Conservation (phyloP, 2,329 filamentous ascomycete species). For the Penicillium polonicum region DNA sequence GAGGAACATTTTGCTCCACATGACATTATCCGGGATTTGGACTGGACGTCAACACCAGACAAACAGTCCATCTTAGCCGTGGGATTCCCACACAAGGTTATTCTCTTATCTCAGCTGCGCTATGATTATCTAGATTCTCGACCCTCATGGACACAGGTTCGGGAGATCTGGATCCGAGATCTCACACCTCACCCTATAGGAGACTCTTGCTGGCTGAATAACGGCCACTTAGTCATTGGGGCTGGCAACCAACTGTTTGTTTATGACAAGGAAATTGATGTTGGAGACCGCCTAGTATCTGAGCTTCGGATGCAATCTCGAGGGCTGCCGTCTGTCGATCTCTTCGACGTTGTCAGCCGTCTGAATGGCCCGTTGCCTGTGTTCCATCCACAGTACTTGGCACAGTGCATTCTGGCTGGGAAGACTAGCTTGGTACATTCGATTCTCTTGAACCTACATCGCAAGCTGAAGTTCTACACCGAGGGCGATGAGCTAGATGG, state of each 20-base stretch:
- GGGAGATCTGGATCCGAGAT: conserved; percentile 77
- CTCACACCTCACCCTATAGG: conserved; percentile 87
- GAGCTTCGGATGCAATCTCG: conserved; percentile 52
- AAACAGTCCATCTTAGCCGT: conserved; percentile 85
- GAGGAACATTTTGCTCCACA: conserved; percentile 70
- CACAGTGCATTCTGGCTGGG: conserved; percentile 80
- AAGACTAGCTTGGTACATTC: conserved; percentile 70
- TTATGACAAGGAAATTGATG: conserved; percentile 71
- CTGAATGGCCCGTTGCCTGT: conserved; percentile 85
- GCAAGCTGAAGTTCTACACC: conserved; percentile 76
- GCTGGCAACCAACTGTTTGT: conserved; percentile 90
- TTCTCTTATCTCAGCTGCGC: conserved; percentile 80
- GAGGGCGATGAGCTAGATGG: conserved; percentile 78
- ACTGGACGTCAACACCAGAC: conserved; percentile 92
- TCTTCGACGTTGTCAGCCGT: conserved; percentile 78
- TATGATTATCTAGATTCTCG: conserved; percentile 88
- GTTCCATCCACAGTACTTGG: conserved; percentile 88
- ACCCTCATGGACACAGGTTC: conserved; percentile 83
- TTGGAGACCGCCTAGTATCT: conserved; percentile 60
- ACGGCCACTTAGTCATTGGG: conserved; percentile 81
- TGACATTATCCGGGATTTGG: conserved; percentile 78
- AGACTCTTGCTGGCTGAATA: conserved; percentile 86
- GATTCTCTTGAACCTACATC: conserved; percentile 70
- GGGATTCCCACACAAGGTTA: conserved; percentile 82
- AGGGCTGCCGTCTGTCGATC: conserved; percentile 57